Base-by-base conservation (phyloP, 176 grass and related monocot species). In the Triticum monococcum region DNA sequence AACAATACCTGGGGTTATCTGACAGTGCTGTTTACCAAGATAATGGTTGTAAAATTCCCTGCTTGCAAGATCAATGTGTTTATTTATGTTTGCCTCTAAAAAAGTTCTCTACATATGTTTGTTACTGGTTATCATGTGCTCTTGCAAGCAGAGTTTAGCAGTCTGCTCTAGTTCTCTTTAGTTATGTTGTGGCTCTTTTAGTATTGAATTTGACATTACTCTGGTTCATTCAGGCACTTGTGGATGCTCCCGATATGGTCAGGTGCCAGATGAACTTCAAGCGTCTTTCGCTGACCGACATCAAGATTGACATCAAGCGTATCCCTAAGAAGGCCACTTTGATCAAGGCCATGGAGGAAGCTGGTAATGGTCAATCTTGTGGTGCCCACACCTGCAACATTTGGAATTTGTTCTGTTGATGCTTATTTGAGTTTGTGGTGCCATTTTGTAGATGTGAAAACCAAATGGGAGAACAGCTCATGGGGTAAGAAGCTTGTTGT, bases 401-500 rank as follows among this genome's bases (percentile, higher is more conserved):
- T 11, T 12, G n/a, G 12, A 73, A 9, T 37, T 66, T 22, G 18
- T 79, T 22, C 26, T 76, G 5, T n/a, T 88, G 37, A 80, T 33
- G 12, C 64, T 68, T 32, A 40, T 41, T 61, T 56, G 28, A 63
- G 37, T 72, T 9, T 52, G 18, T 64, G 68, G 9, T 81, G 9
- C 18, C 36, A 24, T 52, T 71, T 52, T 69, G 28, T 81, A 95
- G 95, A 97, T 88, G 95, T 97, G 16, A 97, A 97, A 61, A 89
- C 75, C 56, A 97, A 95, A 77, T 97, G 95, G 95, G 95, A 97
- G 87, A 98, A 93, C 41, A 98, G 96, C 78, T 95, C 91, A 2
- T 98, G 96, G 96, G 96, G 96, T 64, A 98, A 87, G 88, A 98
- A 98, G 86, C 59, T 98, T 35, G 95, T 98, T 83, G 96, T 98